Conservation (phyloP, 768 basidiomycete genomes). For the Tulasnella calospora region DNA sequence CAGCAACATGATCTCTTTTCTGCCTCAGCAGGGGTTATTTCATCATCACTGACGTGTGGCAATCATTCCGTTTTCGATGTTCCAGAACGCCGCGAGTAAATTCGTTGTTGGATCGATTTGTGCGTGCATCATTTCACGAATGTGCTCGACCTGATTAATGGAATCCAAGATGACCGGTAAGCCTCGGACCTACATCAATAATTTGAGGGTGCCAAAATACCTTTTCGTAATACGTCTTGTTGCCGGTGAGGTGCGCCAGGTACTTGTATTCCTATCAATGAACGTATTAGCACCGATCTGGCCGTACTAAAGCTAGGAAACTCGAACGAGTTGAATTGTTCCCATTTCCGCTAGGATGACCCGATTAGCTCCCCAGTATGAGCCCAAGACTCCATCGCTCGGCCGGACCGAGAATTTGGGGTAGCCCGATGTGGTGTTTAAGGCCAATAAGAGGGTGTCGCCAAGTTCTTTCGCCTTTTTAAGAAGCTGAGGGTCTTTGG, state of each 20-base stretch:
- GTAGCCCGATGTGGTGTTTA: conserved; percentile 64
- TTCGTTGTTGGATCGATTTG: not conserved
- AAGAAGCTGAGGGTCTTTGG: conserved; percentile 38
- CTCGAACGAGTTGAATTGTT: not conserved
- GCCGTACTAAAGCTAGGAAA: not conserved
- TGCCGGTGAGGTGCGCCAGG: conserved; percentile 71
- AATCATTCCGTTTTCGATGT: not conserved
- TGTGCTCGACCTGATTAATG: conserved; percentile 8
- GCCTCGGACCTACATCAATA: not conserved
- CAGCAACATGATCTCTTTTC: not conserved
- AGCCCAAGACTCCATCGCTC: not conserved
- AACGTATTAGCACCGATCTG: conserved; percentile 38
- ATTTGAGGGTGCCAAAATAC: not conserved
- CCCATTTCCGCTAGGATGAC: conserved; percentile 25
- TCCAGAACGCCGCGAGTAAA: conserved; percentile 2
- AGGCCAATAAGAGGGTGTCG: conserved; percentile 60
- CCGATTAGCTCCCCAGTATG: conserved; percentile 10
- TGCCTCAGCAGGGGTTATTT: not conserved
- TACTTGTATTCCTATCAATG: conserved; percentile 82
- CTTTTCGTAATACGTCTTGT: conserved; percentile 47
- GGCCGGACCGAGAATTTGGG: conserved; percentile 69
- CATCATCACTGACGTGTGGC: conserved; percentile 4
- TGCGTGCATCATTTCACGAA: conserved; percentile 3
- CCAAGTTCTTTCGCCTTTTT: conserved; percentile 51
- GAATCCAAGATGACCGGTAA: not conserved